phyloP scores from a whole-genome alignment of 768 basidiomycete genomes.

The Amanita muscaria region DNA sequence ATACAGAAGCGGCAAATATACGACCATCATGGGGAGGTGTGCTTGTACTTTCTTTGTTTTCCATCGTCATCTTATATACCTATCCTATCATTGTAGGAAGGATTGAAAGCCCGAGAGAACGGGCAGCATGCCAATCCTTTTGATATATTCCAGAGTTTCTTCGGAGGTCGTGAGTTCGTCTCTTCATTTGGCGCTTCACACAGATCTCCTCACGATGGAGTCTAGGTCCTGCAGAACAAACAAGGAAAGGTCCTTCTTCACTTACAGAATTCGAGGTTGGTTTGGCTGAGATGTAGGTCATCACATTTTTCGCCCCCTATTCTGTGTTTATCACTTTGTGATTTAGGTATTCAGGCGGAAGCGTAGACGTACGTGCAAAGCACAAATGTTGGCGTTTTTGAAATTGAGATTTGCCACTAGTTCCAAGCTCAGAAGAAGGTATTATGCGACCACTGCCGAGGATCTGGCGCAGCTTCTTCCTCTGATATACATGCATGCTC shows the following conservation, averaged over 20 bases:
- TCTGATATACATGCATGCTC: conserved; percentile 81
- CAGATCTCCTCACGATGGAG: background rate
- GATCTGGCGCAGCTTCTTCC: conserved; percentile 87
- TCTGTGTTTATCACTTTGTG: conserved; percentile 2
- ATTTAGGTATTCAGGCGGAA: conserved; percentile 71
- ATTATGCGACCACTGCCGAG: conserved; percentile 95
- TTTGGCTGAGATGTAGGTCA: conserved; percentile 69
- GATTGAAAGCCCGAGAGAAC: conserved; percentile 83
- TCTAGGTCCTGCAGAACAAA: conserved; percentile 49
- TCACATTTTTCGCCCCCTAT: background rate
- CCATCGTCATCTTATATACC: conserved; percentile 8
- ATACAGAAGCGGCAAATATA: conserved; percentile 85
- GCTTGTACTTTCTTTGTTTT: conserved; percentile 8
- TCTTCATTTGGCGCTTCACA: background rate
- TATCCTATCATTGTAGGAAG: conserved; percentile 46
- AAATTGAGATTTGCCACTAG: conserved; percentile 30
- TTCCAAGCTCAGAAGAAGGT: conserved; percentile 89
- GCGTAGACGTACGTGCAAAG: conserved; percentile 57
- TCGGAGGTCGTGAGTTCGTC: conserved; percentile 62
- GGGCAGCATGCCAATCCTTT: conserved; percentile 88
- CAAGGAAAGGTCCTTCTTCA: conserved; percentile 66
- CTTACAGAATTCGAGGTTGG: conserved; percentile 79
- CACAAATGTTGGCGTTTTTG: background rate
- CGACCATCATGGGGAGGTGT: conserved; percentile 85
- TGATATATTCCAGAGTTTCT: conserved; percentile 91